These are phyloP conservation scores for Fusarium oxysporum DNA, from an alignment of 2,329 filamentous ascomycete species.

Conservation along the genomic window DNA sequence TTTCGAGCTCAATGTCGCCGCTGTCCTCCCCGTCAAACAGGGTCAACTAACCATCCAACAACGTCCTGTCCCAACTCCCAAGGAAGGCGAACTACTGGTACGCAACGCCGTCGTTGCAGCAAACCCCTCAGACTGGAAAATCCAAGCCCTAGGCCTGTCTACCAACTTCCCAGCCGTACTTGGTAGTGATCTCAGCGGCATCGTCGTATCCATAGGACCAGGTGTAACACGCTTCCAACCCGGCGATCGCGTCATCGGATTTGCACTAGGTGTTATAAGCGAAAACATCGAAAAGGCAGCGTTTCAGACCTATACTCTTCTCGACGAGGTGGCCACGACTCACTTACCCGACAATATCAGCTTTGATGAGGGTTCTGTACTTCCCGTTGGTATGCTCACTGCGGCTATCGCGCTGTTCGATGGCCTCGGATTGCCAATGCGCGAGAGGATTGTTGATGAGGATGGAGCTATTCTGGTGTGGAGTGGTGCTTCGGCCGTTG, in stretches of 20 bases:
- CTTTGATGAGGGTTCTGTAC: conserved; percentile 42
- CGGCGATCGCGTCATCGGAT: conserved; percentile 28
- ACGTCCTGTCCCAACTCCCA: background rate
- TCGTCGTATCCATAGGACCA: conserved; percentile 6
- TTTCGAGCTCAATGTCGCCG: accelerated
- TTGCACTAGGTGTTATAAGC: conserved; percentile 51
- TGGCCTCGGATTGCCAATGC: conserved; percentile 5
- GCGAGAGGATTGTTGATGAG: conserved; percentile 37
- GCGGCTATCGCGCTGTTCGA: background rate
- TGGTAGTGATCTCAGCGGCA: conserved; percentile 29
- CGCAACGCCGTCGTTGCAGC: conserved; percentile 45
- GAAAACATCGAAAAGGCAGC: conserved; percentile 46
- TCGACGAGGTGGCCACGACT: background rate
- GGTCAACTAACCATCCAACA: background rate
- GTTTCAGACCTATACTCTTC: conserved; percentile 52
- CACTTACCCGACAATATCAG: background rate
- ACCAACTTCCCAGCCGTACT: conserved; percentile 31
- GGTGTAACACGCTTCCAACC: conserved; percentile 9
- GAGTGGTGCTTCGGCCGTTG: conserved; percentile 48
- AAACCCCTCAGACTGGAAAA: conserved; percentile 53
- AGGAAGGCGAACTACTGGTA: background rate
- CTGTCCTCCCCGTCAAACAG: background rate
- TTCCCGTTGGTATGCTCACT: conserved; percentile 2
- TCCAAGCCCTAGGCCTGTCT: conserved; percentile 46
- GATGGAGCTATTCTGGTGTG: conserved; percentile 44